These are phyloP conservation scores for Termitomyces sp. DNA, from an alignment of 768 basidiomycete species.

Conservation along the genomic window DNA sequence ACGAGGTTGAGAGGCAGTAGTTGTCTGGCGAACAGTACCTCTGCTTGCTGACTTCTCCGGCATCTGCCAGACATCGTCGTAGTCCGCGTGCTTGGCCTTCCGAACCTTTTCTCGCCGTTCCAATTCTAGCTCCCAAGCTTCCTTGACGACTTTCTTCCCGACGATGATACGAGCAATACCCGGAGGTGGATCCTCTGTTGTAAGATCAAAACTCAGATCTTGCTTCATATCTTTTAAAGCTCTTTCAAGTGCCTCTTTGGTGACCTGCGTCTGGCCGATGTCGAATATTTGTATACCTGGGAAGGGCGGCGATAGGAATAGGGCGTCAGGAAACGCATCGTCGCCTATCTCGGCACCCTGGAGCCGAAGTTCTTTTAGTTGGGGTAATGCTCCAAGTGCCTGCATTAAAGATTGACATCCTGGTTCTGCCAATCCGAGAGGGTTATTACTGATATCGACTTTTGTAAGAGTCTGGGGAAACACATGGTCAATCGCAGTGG, in stretches of 20 bases:
- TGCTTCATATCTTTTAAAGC: conserved; percentile 45
- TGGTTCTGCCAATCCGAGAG: conserved; percentile 39
- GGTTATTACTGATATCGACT: conserved; percentile 63
- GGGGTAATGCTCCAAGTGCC: conserved; percentile 39
- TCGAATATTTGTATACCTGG: conserved; percentile 53
- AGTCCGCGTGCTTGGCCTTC: conserved; percentile 25
- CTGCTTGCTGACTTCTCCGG: conserved; percentile 1
- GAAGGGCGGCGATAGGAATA: conserved; percentile 39
- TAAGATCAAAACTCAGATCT: conserved; percentile 48
- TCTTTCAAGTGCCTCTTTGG: conserved; percentile 34
- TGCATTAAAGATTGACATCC: conserved; percentile 36
- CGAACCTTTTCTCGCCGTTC: conserved; percentile 49
- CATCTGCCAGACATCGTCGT: conserved; percentile 25
- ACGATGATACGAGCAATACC: conserved; percentile 53
- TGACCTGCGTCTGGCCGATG: conserved; percentile 60
- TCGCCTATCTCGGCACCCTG: conserved; percentile 56
- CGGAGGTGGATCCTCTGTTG: conserved; percentile 45
- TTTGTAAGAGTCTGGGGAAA: conserved; percentile 53
- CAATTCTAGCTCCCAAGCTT: conserved; percentile 76
- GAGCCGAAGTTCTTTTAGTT: conserved; percentile 53
- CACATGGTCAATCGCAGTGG: conserved; percentile 44
- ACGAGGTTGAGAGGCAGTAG: conserved; percentile 6
- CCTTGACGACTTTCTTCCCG: conserved; percentile 67
- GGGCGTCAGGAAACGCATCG: conserved; percentile 44
- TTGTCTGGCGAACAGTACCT: background rate